Conservation (phyloP, 1,139 yeast genomes). For the Hemisphaericaspora xylofermentans region DNA sequence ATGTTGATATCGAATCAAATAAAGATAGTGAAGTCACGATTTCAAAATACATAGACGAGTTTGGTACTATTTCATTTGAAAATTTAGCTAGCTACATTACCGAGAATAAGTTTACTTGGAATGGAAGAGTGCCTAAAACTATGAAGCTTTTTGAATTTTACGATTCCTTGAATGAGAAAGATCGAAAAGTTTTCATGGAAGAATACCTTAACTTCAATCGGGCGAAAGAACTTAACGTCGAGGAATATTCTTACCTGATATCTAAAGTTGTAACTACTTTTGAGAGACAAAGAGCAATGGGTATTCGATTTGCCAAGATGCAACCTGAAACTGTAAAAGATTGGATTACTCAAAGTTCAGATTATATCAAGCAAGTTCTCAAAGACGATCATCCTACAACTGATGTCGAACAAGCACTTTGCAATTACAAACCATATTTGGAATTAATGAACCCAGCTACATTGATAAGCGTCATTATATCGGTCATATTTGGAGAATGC, state of each 20-base stretch:
- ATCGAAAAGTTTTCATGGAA: slow-evolving; percentile 20
- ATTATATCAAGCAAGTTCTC: slow-evolving; percentile 15
- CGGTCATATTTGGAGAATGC: background rate
- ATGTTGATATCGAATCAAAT: no score
- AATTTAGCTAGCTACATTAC: slow-evolving; percentile 24
- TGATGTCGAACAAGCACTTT: slow-evolving; percentile 7
- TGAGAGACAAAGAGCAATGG: background rate
- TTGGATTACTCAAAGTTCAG: slow-evolving; percentile 8
- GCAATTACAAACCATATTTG: slow-evolving; percentile 9
- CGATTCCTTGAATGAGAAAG: slow-evolving; percentile 4
- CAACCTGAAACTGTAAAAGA: background rate
- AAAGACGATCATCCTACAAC: slow-evolving; percentile 10
- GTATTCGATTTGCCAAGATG: background rate
- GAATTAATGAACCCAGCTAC: slow-evolving; percentile 1
- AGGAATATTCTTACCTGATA: slow-evolving; percentile 15
- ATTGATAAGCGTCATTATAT: background rate
- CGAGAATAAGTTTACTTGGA: slow-evolving; percentile 11
- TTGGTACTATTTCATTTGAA: slow-evolving; percentile 21
- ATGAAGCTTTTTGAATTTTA: slow-evolving; percentile 7
- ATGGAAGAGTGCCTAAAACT: slow-evolving; percentile 4
- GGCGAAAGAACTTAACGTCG: slow-evolving; percentile 27
- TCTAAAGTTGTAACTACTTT: slow-evolving; percentile 1
- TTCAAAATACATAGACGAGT: slow-evolving; percentile 15
- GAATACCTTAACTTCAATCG: slow-evolving; percentile 25
- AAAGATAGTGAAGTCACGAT: background rate